Evolutionary conservation across 345 rosid genomes (phyloP).

Genomic region (Conringia planisiliqua): DNA sequence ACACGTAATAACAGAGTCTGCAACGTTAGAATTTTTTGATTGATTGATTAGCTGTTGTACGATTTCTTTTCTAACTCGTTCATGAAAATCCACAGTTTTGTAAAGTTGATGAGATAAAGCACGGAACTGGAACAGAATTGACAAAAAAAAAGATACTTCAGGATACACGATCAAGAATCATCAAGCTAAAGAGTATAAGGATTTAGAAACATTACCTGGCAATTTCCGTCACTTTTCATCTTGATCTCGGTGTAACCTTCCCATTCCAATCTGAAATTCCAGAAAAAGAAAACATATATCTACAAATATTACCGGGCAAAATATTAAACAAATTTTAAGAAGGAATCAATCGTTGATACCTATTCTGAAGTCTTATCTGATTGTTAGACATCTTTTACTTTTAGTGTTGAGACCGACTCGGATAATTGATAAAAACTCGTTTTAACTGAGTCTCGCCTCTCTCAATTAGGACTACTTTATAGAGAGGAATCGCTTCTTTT

Average conservation of each 20-base stretch:
- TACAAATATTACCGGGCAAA: no score
- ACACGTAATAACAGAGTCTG: neutral
- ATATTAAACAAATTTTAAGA: no score
- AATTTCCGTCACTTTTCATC: neutral
- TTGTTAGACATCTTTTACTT: no score
- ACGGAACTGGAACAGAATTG: neutral
- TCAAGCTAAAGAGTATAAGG: neutral
- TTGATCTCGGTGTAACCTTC: neutral
- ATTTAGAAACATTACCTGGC: neutral
- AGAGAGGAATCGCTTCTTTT: no score
- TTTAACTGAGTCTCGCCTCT: no score
- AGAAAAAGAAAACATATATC: neutral
- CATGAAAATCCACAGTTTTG: neutral
- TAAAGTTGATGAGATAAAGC: slow-evolving; percentile 10
- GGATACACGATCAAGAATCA: neutral
- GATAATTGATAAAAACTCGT: no score
- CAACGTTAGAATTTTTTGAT: neutral
- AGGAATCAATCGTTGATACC: no score
- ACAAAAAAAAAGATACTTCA: neutral
- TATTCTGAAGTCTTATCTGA: no score
- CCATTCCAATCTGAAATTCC: slow-evolving; percentile 1
- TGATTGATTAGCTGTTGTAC: neutral
- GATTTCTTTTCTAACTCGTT: neutral
- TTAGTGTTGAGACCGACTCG: no score
- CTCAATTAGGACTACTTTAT: no score